A percentile compares a stretch with the other conserved stretches of the same genome.
Evolutionary conservation across 768 basidiomycete genomes (phyloP).

Genomic region (Porphyrellus cyaneotinctus): DNA sequence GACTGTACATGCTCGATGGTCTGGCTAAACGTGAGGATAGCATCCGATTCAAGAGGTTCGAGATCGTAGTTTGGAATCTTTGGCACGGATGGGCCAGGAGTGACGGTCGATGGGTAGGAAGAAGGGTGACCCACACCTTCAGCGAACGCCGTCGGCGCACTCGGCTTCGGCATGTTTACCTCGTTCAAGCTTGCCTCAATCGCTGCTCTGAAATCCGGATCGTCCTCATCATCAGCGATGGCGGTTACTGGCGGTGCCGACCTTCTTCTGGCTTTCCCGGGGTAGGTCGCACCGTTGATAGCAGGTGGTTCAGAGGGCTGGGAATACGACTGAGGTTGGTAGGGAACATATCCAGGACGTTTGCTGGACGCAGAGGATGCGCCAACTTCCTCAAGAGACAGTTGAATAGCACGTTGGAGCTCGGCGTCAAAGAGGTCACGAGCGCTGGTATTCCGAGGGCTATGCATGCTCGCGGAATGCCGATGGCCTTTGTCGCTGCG

Average conservation of each 20-base stretch:
- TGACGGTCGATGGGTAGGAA: conserved; percentile 41
- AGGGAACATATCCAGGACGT: conserved; percentile 66
- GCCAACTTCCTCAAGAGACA: conserved; percentile 78
- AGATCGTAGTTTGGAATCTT: conserved; percentile 77
- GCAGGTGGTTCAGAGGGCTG: conserved; percentile 65
- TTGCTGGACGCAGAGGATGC: conserved; percentile 40
- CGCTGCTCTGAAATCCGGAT: conserved; percentile 87
- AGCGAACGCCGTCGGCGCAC: conserved; percentile 66
- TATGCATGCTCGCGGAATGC: conserved; percentile 52
- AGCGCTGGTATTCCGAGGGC: conserved; percentile 49
- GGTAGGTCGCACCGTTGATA: conserved; percentile 53
- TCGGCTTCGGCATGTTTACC: conserved; percentile 69
- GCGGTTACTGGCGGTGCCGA: conserved; percentile 21
- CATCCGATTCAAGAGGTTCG: conserved; percentile 75
- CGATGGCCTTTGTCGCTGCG: conserved; percentile 47
- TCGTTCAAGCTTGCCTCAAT: conserved; percentile 96
- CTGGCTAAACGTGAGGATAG: conserved; percentile 87
- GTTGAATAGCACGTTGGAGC: conserved; percentile 87
- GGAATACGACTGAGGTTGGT: conserved; percentile 42
- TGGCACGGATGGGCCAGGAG: conserved; percentile 38
- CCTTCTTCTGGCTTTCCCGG: conserved; percentile 18
- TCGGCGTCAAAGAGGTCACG: conserved; percentile 78
- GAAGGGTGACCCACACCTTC: conserved; percentile 48
- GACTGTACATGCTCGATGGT: conserved; percentile 81
- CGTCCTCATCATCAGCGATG: conserved; percentile 68